phyloP scores from a whole-genome alignment of 78 protist species.

The Tieghemostelium lacteum region DNA sequence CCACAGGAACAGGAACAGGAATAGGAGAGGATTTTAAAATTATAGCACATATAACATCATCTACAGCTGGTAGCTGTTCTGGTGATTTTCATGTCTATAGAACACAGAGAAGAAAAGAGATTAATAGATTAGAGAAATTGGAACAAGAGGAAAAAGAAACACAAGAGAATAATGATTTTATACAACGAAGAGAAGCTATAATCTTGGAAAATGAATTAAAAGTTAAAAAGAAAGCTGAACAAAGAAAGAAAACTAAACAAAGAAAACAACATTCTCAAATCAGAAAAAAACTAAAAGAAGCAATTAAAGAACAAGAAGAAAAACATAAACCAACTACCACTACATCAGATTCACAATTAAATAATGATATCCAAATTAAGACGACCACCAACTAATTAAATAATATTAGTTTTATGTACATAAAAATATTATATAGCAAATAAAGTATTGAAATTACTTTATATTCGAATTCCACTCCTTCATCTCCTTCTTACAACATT shows the following conservation, averaged over 20 bases:
- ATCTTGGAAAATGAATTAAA: slow-evolving; percentile 29
- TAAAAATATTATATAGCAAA: too few species aligned
- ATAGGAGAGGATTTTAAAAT: slow-evolving; percentile 12
- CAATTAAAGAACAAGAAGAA: slow-evolving; percentile 6
- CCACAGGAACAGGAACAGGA: not conserved
- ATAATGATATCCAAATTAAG: too few species aligned
- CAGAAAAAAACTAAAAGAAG: slow-evolving; percentile 44
- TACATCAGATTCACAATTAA: too few species aligned
- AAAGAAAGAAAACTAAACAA: slow-evolving; percentile 61
- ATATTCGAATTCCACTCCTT: too few species aligned
- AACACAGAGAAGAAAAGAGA: slow-evolving; percentile 49
- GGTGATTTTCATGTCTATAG: slow-evolving; percentile 73
- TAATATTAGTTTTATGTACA: too few species aligned
- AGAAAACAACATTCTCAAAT: slow-evolving; percentile 43
- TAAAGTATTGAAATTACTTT: too few species aligned
- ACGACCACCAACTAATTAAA: too few species aligned
- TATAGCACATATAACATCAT: slow-evolving; percentile 32
- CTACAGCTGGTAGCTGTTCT: slow-evolving; percentile 62
- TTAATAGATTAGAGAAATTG: slow-evolving; percentile 25
- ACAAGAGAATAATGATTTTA: slow-evolving; percentile 32
- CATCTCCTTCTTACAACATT: too few species aligned
- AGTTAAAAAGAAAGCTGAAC: slow-evolving; percentile 39
- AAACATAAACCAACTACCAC: too few species aligned
- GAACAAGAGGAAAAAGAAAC: slow-evolving; percentile 9
- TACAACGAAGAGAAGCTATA: slow-evolving; percentile 50